Evolutionary conservation across 2,329 filamentous ascomycete genomes (phyloP), one percentile per base, ranked within the genome.

Genomic region (Plectosphaerella plurivora): DNA sequence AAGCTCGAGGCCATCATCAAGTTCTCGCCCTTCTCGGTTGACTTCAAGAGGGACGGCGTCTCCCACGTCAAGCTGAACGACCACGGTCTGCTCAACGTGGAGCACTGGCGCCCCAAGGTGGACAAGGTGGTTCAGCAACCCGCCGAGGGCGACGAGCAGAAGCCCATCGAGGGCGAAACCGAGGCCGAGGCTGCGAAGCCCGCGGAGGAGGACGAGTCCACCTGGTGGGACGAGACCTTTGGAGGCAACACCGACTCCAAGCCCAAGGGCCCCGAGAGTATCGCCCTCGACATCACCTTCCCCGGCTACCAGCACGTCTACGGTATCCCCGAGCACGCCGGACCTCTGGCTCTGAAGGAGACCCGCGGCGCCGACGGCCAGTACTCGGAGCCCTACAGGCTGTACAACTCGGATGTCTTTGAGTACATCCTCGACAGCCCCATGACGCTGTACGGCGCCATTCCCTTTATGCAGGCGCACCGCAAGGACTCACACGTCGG

Each of bases 191-290:
- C 74, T 49, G 67, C 74, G 24, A 67, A 72, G 12, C 67, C 69
- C 49, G 48, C 65, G 11, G 78, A 76, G 14, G 83, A 88, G 57
- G 89, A 94, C 59, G 89, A 97, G 66, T 88, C 86, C 71, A 97
- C 92, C 4, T 97, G 91, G 91, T 99, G 94, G 94, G 94, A 99
- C 7, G 94, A 99, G 74, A 83, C 81, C 1, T 99, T 99, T 68
- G 93, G 93, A 58, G 92, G 93, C 55, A 96, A 94, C 68, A 97
- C 92, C 0, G 94, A 99, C 69, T 83, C 87, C 5, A 99, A 99
- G 72, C 93, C 94, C n/a, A 85, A 86, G 63, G 94, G 94, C 1
- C 94, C 94, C 0, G 94, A 99, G 71, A 94, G 92, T 65, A 79
- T 99, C 45, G 91, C 83, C 14, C 72, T 99, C 53, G 94, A 99